Percentiles rank a stretch among this genome's conserved stretches.
Conservation (phyloP, 208 protist genomes). For the Leishmania guyanensis region DNA sequence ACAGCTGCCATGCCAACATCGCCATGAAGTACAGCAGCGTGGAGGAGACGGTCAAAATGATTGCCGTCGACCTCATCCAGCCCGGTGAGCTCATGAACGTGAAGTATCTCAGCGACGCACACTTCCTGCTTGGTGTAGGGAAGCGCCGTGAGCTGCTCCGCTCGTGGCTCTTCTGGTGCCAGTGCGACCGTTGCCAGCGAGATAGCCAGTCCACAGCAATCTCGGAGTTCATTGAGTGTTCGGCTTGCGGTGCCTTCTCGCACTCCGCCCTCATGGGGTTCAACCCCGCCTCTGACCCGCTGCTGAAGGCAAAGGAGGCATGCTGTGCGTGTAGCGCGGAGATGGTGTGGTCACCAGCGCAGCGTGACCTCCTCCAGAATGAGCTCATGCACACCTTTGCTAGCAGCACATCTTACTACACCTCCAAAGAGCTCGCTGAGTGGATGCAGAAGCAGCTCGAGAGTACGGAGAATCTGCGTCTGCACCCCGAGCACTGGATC, state of each 20-base stretch:
- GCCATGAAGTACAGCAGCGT: constrained; percentile 82
- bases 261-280: constrained; percentile 45
- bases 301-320: constrained; percentile 18
- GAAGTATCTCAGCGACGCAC: constrained; percentile 86
- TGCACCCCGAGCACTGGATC: constrained; percentile 73
- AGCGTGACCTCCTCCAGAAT: constrained; percentile 26
- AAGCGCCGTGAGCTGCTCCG: constrained; percentile 76
- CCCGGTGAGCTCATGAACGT: constrained; percentile 83
- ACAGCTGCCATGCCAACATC: constrained; percentile 88
- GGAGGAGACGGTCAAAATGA: constrained; percentile 74
- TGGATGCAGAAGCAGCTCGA: constrained; percentile 48
- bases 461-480: constrained; percentile 23
- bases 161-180: constrained; percentile 89
- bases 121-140: constrained; percentile 79
- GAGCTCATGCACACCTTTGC: constrained; percentile 37
- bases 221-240: constrained; percentile 71
- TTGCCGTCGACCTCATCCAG: constrained; percentile 62
- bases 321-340: constrained; percentile 34
- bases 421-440: constrained; percentile 22
- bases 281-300: constrained; percentile 28
- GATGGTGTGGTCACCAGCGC: constrained; percentile 32
- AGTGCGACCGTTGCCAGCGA: constrained; percentile 59
- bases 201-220: constrained; percentile 46
- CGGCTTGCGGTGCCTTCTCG: constrained; percentile 46
- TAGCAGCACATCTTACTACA: constrained; percentile 25